These are phyloP conservation scores for Zygosaccharomyces kombuchaensis DNA, from an alignment of 805 yeast genomes.

Conservation along the genomic window DNA sequence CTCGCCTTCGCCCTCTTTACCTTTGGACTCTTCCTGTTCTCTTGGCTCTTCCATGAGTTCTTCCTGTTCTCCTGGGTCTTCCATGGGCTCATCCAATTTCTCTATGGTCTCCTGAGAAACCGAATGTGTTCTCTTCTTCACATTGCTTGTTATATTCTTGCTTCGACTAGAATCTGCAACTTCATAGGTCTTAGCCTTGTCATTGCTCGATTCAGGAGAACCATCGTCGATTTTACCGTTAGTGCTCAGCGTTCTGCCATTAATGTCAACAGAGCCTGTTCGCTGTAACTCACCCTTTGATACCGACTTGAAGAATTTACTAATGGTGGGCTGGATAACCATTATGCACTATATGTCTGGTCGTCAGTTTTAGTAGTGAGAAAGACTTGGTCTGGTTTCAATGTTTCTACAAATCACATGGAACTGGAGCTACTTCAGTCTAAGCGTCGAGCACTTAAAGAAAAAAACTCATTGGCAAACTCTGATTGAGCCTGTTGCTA, in stretches of 20 bases:
- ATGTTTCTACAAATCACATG: background rate
- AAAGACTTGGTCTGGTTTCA: background rate
- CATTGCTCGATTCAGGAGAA: background rate
- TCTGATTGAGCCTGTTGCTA: background rate
- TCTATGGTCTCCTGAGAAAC: background rate
- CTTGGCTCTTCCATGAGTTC: background rate
- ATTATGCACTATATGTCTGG: conserved; percentile 7
- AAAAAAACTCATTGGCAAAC: background rate
- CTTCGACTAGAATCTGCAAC: background rate
- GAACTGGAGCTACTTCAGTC: background rate
- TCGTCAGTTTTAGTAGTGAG: background rate
- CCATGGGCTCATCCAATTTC: background rate
- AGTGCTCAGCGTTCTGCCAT: conserved; percentile 10
- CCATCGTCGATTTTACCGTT: conserved; percentile 1
- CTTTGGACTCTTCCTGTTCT: background rate
- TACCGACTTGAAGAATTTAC: conserved; percentile 28
- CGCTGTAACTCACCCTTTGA: background rate
- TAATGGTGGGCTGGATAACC: conserved; percentile 31
- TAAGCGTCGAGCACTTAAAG: too few relatives aligned
- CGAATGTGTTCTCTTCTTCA: conserved; percentile 2
- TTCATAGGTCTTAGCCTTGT: background rate
- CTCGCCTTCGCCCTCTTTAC: conserved; percentile 5
- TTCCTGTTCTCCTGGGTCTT: background rate
- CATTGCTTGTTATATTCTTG: background rate
- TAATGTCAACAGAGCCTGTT: background rate